Conservation (phyloP, 176 grass and related monocot species). For the Sorghum bicolor region Sorghum_bicolor_NCBIv3 NC_012870.2:24589001-24589500, state of each 20-base stretch:
- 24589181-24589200: constrained; percentile 33
- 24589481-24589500: neutral
- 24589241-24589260: neutral
- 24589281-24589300: neutral
- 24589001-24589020: constrained; percentile 58
- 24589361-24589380: neutral
- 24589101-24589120: constrained; percentile 47
- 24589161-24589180: constrained; percentile 54
- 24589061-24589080: constrained; percentile 42
- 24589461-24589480: neutral
- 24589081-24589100: neutral
- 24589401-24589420: neutral
- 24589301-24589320: neutral
- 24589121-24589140: constrained; percentile 75
- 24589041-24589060: constrained; percentile 71
- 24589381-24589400: neutral
- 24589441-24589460: neutral
- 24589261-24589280: neutral
- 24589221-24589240: constrained; percentile 66
- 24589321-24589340: constrained; percentile 3
- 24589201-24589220: constrained; percentile 58
- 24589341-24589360: neutral
- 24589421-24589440: neutral
- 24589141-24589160: constrained; percentile 67
- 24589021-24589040: constrained; percentile 55